Evolutionary conservation across 352 stramenopile species (phyloP).

Genomic region (Pythium insidiosum): DNA sequence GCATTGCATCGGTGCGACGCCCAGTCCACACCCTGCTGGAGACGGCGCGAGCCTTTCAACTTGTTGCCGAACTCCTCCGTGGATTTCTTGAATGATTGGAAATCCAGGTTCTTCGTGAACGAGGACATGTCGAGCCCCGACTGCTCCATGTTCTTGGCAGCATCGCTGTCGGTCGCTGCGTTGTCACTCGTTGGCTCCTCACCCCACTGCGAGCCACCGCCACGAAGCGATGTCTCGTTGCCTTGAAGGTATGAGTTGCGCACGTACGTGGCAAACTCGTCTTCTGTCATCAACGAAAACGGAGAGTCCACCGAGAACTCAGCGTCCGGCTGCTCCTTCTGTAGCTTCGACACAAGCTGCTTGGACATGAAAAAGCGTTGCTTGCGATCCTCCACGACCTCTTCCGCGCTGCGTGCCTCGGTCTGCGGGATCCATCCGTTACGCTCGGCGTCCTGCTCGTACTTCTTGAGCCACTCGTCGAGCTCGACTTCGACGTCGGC

Average conservation of each 20-base stretch:
- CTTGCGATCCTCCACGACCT: conserved; percentile 7
- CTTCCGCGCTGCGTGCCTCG: conserved; percentile 2
- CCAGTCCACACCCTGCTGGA: conserved; percentile 10
- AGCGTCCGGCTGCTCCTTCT: conserved; percentile 13
- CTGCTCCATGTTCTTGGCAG: neutral
- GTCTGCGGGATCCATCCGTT: conserved; percentile 10
- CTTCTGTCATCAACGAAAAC: conserved; percentile 18
- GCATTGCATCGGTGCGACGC: conserved; percentile 6
- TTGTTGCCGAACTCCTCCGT: neutral
- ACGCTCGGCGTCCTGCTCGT: neutral
- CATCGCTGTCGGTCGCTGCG: conserved; percentile 1
- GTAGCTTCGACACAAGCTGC: conserved; percentile 3
- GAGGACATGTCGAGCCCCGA: neutral
- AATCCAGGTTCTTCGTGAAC: conserved; percentile 7
- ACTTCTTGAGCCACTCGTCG: conserved; percentile 26
- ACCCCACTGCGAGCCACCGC: neutral
- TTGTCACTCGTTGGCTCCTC: conserved; percentile 1
- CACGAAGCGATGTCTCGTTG: neutral
- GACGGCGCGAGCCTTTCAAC: neutral
- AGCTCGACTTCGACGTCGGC: conserved; percentile 20
- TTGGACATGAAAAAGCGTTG: conserved; percentile 18
- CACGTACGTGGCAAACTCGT: conserved; percentile 16
- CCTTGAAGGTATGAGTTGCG: conserved; percentile 11
- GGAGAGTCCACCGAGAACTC: conserved; percentile 14
- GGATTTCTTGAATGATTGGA: neutral